phyloP scores from a whole-genome alignment of 352 stramenopile genomes.

The Elongisporangium anandrum region DNA sequence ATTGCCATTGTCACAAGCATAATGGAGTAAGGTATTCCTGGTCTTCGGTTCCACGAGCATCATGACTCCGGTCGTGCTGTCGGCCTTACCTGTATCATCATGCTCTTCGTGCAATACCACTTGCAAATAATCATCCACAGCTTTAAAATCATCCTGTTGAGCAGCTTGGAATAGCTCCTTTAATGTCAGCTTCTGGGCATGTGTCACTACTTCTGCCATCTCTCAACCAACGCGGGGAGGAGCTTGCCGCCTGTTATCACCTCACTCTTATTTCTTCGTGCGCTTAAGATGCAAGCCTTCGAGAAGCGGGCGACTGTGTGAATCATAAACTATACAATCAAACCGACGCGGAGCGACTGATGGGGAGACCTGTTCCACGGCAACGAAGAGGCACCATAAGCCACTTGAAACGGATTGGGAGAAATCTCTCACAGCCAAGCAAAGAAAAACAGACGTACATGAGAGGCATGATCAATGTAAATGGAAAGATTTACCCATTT shows the following conservation, averaged over 20 bases:
- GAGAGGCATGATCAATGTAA: not conserved
- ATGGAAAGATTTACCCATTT: not conserved
- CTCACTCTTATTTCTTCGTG: not conserved
- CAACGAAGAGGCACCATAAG: conserved; percentile 1
- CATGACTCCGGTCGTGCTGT: conserved; percentile 19
- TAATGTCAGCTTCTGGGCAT: conserved; percentile 24
- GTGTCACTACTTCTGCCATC: not conserved
- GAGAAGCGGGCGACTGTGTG: not conserved
- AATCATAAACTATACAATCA: not conserved
- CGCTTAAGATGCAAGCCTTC: not conserved
- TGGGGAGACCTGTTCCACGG: not conserved
- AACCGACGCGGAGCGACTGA: conserved; percentile 4
- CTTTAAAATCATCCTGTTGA: conserved; percentile 61
- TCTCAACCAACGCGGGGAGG: not conserved
- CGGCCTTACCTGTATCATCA: conserved; percentile 1
- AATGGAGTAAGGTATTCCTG: conserved; percentile 72
- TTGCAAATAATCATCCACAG: conserved; percentile 55
- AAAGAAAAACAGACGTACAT: not conserved
- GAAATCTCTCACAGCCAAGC: not conserved
- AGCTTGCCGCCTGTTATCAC: not conserved
- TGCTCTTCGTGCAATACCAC: conserved; percentile 34
- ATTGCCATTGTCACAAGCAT: conserved; percentile 80
- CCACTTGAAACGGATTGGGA: not conserved
- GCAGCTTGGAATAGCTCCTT: conserved; percentile 72
- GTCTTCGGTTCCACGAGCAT: conserved; percentile 57